phyloP scores from a whole-genome alignment of 305 asterid species.

The Fraxinus floribunda region DNA sequence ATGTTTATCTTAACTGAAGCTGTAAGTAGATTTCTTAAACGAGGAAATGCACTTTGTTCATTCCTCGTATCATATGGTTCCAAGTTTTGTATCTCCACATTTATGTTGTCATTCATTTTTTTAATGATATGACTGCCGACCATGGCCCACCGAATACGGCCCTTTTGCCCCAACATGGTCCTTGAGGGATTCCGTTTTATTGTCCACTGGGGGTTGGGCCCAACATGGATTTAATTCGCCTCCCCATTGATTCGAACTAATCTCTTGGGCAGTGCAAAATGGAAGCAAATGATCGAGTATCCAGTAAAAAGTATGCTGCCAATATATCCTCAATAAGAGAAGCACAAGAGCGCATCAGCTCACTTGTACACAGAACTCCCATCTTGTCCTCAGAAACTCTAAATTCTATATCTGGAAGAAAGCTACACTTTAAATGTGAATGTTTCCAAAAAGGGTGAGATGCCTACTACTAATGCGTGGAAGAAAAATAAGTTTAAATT shows the following conservation, averaged over 20 bases:
- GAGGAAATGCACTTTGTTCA: not conserved
- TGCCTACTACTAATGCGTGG: not conserved
- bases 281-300: conserved; percentile 46
- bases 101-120: not conserved
- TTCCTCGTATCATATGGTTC: not conserved
- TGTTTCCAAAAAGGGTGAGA: conserved; percentile 94
- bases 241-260: not conserved
- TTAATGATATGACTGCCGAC: not conserved
- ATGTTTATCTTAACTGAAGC: not conserved
- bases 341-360: conserved; percentile 60
- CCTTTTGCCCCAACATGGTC: not conserved
- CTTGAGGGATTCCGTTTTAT: not conserved
- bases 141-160: not conserved
- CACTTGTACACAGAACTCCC: conserved; percentile 64
- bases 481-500: not conserved
- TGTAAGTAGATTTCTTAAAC: not conserved
- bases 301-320: conserved; percentile 61
- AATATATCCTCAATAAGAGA: conserved; percentile 67
- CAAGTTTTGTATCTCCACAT: not conserved
- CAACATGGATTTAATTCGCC: not conserved
- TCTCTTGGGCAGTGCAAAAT: conserved; percentile 28
- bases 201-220: not conserved
- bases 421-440: conserved; percentile 80
- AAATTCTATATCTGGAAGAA: conserved; percentile 64
- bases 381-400: conserved; percentile 70